Evolutionary conservation across 805 yeast species (phyloP), one percentile per base, ranked within the genome.

Genomic region (Candida chilensis): DNA sequence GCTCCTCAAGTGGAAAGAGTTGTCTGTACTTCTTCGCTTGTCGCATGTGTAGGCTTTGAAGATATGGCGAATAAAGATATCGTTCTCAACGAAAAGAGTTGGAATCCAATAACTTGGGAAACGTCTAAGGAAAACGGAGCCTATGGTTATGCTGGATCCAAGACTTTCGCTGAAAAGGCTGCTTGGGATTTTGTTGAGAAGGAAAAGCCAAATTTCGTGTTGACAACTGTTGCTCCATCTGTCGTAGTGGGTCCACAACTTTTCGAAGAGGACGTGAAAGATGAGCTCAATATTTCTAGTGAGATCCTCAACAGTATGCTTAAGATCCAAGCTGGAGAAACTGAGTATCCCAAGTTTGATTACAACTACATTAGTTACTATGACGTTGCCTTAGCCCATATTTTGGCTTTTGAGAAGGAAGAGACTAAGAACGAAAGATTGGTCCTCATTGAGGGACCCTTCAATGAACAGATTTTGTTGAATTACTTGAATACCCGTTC

Each of bases 381-480:
- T 42, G 83, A 78, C 42, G 78, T 71, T 24, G 80, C 83, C 5
- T 45, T 44, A 32, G 74, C 78, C 5, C 85, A 78, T 43, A 40
- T 72, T 10, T 39, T 46, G 12, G 76, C 79, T 4, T 56, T 71
- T 33, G 67, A 64, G 39, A 55, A 49, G 32, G 50, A 48, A 20
- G n/a, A n/a, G n/a, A 50, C 58, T 16, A 37, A 42, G 17, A 58
- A 55, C 10, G 39, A 62, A 30, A 54, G 70, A 39, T 44, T 62
- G 20, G 27, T 50, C 5, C 29, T 51, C 24, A 19, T 40, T 6
- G 40, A 35, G 11, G 54, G 11, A n/a, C n/a, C n/a, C n/a, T n/a
- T n/a, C n/a, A n/a, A n/a, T n/a, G n/a, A n/a, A n/a, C n/a, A n/a
- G n/a, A n/a, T n/a, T n/a, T n/a, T n/a, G n/a, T n/a, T n/a, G n/a